Evolutionary conservation across 1,139 yeast genomes (phyloP).

Genomic region (Tardiomyces depauwii): DNA sequence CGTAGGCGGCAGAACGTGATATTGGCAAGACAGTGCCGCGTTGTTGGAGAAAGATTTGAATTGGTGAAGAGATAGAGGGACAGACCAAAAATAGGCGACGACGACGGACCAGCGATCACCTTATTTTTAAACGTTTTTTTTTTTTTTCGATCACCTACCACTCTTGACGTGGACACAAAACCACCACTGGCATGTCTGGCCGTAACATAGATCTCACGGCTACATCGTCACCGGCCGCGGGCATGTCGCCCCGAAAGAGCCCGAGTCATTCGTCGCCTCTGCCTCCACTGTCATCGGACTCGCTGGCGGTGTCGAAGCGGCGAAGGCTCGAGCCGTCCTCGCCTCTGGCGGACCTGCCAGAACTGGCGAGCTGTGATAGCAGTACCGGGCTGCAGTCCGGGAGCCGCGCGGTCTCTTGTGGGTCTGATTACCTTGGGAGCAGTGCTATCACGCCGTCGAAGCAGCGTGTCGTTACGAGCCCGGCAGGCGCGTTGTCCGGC

Average conservation of each 20-base stretch:
- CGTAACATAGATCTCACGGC: slow-evolving; percentile 1
- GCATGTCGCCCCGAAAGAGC: slow-evolving; percentile 11
- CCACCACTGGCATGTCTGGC: too few species aligned
- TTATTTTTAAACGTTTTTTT: too few species aligned
- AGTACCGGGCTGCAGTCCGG: neutral
- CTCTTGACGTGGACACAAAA: too few species aligned
- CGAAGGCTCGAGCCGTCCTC: slow-evolving; percentile 16
- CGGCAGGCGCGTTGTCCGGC: slow-evolving; percentile 6
- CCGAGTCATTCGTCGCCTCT: slow-evolving; percentile 7
- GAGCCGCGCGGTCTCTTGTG: neutral
- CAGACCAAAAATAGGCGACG: too few species aligned
- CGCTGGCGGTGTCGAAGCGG: slow-evolving; percentile 16
- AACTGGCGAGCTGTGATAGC: neutral
- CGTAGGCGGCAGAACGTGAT: too few species aligned
- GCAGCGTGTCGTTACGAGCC: slow-evolving; percentile 17
- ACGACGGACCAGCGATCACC: too few species aligned
- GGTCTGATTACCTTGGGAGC: neutral
- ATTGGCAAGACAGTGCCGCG: too few species aligned
- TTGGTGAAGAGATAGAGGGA: too few species aligned
- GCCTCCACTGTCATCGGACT: slow-evolving; percentile 15
- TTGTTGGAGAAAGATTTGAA: too few species aligned
- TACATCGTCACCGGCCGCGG: slow-evolving; percentile 11
- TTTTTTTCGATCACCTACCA: too few species aligned
- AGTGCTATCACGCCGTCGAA: slow-evolving; percentile 16
- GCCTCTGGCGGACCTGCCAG: slow-evolving; percentile 6